phyloP scores from a whole-genome alignment of 805 yeast genomes.

The Cyberlindnera misumaiensis region DNA sequence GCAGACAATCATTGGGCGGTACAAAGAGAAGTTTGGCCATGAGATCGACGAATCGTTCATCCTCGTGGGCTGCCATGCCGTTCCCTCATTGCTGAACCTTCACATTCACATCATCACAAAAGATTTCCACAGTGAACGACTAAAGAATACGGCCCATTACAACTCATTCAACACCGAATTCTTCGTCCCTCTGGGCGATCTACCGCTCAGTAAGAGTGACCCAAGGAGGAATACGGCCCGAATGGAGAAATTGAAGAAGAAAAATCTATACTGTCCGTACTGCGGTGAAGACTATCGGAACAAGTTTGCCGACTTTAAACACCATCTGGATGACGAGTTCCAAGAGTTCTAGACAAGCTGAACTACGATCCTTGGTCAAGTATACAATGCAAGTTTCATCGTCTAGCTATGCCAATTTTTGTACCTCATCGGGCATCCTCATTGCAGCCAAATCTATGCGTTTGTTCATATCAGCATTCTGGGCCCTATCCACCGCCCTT shows the following conservation, averaged over 20 bases:
- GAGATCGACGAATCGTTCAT: conserved; percentile 26
- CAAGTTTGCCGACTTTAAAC: conserved; percentile 36
- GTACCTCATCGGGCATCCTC: conserved; percentile 5
- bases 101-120: conserved; percentile 69
- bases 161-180: conserved; percentile 64
- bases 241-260: conserved; percentile 30
- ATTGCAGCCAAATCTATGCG: conserved; percentile 22
- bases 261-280: conserved; percentile 35
- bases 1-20: conserved; percentile 13
- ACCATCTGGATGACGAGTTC: conserved; percentile 35
- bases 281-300: conserved; percentile 36
- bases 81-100: conserved; percentile 62
- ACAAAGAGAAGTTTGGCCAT: conserved; percentile 10
- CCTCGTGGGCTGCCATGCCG: conserved; percentile 58
- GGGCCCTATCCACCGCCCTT: conserved; percentile 33
- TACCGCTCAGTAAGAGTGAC: conserved; percentile 40
- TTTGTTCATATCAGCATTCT: conserved; percentile 17
- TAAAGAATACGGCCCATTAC: conserved; percentile 62
- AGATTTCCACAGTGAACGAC: conserved; percentile 46
- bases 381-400: background rate
- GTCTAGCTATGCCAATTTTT: background rate
- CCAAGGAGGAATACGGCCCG: conserved; percentile 32
- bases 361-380: background rate
- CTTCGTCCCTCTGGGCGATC: conserved; percentile 47
- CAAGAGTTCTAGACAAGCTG: no score